Base-by-base conservation (phyloP, 371 early-diverging fungal species). In the Haplosporangium sp. region DNA sequence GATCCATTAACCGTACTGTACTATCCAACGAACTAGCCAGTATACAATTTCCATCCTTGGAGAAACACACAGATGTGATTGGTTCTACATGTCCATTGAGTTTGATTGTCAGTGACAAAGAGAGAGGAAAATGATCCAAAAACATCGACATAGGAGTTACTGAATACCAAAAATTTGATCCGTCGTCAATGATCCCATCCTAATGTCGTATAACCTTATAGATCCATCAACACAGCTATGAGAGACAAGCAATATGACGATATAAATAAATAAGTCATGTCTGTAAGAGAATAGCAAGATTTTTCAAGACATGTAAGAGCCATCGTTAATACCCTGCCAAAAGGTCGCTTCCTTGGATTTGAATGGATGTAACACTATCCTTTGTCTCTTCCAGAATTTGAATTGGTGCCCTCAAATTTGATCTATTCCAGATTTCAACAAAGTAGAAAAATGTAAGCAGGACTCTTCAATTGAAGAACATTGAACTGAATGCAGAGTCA, bases 311-410 rank as follows among this genome's bases (percentile, higher is more conserved):
- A 34, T 7, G 39, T 11, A 39, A 10, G 13, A 20, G 20, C n/a
- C 19, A 19, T 40, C n/a, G 7, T 19, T 19, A 71, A 60, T 88
- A 91, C 89, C 94, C 95, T 53, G 93, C 87, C 66, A 96, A 75
- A 40, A 98, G 90, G 82, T 96, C 92, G 15, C 85, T 84, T 10
- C 87, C 94, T 44, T 83, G 70, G 27, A 96, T 77, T 45, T 88
- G 87, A 11, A 98, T 84, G 1, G 94, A 91, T 69, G 94, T 91
- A 4, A 98, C 90, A 59, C 93, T 92, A 71, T 98, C 98, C 74
- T 94, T 94, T 60, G 94, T 91, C 13, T 96, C 97, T 35, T 92
- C 90, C n/a, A 97, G 74, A 0, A 93, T 84, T 72, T 97, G 97
- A 47, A 98, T 92, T 3, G 96, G 96, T 40, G 86, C 65, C 60